Evolutionary conservation across 192 early-diverging fungal genomes (phyloP), one percentile per base, ranked within the genome.

Genomic region (Backusella tuberculispora): DNA sequence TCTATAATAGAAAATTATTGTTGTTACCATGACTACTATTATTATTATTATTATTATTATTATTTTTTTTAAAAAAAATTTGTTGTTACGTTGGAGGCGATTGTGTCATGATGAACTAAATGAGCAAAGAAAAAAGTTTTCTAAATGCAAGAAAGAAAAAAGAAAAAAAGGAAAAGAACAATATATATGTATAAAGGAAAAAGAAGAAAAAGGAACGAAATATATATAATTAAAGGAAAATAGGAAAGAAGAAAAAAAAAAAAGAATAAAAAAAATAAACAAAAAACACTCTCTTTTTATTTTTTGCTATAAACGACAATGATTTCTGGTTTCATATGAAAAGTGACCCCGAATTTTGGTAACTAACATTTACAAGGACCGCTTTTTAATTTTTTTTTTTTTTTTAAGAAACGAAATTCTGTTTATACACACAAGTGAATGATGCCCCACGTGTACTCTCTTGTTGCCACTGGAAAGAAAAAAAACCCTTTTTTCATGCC

Each of bases 41-140:
- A 46, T 29, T 6, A 37, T 5, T 34, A 37, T 4, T 29, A 64
- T 24, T 64, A 64, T 64, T 29, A 6, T 29, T 29, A 38, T 10
- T 12, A 41, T 40, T 13, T 15, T 38, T 66, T 15, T 8, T 13
- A 37, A 38, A 66, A 38, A 41, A 4, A n/a, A n/a, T n/a, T 19
- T 19, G 38, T 69, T 46, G 43, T 24, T 43, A 43, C 42, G 15
- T 43, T 69, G n/a, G 42, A n/a, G 41, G 12, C 24, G 43, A 69
- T 21, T 44, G 43, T 69, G 67, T 69, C 67, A 69, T 69, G 67
- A 45, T 69, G 67, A 45, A 69, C 6, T 69, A 7, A 67, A 67
- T 13, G n/a, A 17, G 41, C 2, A 41, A 21, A n/a, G 14, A 69
- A 46, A 10, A 14, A 69, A 21, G 21, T n/a, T n/a, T n/a, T n/a